Percentiles rank a stretch among this genome's conserved stretches.
Evolutionary conservation across 2,329 filamentous ascomycete genomes (phyloP).

Genomic region (Aureobasidium pullulans): DNA sequence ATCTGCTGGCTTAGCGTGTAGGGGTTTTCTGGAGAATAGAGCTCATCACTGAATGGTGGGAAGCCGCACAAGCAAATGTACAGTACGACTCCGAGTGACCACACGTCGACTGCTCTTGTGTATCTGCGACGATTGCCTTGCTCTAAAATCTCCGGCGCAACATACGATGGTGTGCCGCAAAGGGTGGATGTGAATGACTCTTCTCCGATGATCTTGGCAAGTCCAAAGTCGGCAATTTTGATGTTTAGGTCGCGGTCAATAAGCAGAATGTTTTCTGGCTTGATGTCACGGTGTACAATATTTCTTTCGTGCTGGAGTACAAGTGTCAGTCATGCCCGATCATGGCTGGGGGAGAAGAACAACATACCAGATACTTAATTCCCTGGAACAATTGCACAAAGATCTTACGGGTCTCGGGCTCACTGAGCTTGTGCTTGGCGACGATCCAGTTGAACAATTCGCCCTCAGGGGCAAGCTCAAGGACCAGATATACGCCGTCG

Average conservation of each 20-base stretch:
- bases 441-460: constrained; percentile 96
- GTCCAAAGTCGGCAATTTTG: constrained; percentile 91
- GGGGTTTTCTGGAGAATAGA: constrained; percentile 71
- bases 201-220: constrained; percentile 97
- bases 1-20: constrained; percentile 86
- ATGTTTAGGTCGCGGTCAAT: constrained; percentile 77
- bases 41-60: constrained; percentile 92
- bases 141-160: constrained; percentile 89
- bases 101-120: constrained; percentile 89
- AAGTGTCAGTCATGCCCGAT: not conserved
- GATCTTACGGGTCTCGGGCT: constrained; percentile 75
- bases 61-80: constrained; percentile 98
- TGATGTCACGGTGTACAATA: constrained; percentile 96
- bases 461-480: constrained; percentile 85
- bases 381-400: constrained; percentile 90
- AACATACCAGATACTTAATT: constrained; percentile 82
- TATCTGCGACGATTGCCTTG: constrained; percentile 77
- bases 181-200: constrained; percentile 96
- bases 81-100: constrained; percentile 94
- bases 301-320: constrained; percentile 76
- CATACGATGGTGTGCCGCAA: constrained; percentile 82
- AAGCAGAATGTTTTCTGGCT: constrained; percentile 91
- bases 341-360: not conserved
- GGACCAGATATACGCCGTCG: constrained; percentile 81
- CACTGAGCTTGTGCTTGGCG: constrained; percentile 78